Percentiles rank a stretch among this genome's conserved stretches.
Evolutionary conservation across 257 asterid species (phyloP).

Genomic region (Ehretia macrophylla): DNA sequence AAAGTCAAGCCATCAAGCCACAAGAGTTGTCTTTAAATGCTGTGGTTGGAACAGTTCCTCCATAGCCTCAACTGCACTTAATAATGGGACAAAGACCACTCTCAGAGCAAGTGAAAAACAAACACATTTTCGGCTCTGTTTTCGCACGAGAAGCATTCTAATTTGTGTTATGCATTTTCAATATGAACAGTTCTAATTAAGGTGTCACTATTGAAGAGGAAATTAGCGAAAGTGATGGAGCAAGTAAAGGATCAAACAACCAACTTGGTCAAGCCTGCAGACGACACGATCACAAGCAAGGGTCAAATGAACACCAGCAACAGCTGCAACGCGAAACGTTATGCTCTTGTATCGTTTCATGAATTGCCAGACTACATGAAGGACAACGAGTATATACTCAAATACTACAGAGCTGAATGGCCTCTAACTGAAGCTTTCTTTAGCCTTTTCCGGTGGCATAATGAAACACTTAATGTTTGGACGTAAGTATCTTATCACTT

Average conservation of each 20-base stretch:
- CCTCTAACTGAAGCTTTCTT: slow-evolving; percentile 69
- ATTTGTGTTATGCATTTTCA: slow-evolving; percentile 15
- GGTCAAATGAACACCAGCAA: too few species aligned
- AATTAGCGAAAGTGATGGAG: slow-evolving; percentile 32
- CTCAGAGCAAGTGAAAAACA: neutral
- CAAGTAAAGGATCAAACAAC: slow-evolving; percentile 11
- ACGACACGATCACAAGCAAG: slow-evolving; percentile 9
- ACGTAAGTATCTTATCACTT: too few species aligned
- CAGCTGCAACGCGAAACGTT: slow-evolving; percentile 18
- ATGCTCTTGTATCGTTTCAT: slow-evolving; percentile 43
- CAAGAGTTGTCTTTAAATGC: slow-evolving; percentile 37
- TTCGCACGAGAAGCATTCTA: too few species aligned
- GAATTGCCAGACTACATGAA: slow-evolving; percentile 91
- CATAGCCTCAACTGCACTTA: slow-evolving; percentile 19
- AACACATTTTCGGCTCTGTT: neutral
- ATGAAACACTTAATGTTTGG: slow-evolving; percentile 97
- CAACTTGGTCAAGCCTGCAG: slow-evolving; percentile 4
- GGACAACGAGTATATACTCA: slow-evolving; percentile 78
- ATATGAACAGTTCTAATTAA: slow-evolving; percentile 7
- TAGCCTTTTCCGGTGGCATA: slow-evolving; percentile 91
- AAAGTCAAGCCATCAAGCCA: slow-evolving; percentile 19
- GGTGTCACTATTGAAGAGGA: slow-evolving; percentile 44
- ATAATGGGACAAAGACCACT: slow-evolving; percentile 8
- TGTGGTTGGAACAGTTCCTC: slow-evolving; percentile 26
- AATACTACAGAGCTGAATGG: slow-evolving; percentile 81